Evolutionary conservation across 306 rosid genomes (phyloP).

Genomic region (Quercus alba): DNA sequence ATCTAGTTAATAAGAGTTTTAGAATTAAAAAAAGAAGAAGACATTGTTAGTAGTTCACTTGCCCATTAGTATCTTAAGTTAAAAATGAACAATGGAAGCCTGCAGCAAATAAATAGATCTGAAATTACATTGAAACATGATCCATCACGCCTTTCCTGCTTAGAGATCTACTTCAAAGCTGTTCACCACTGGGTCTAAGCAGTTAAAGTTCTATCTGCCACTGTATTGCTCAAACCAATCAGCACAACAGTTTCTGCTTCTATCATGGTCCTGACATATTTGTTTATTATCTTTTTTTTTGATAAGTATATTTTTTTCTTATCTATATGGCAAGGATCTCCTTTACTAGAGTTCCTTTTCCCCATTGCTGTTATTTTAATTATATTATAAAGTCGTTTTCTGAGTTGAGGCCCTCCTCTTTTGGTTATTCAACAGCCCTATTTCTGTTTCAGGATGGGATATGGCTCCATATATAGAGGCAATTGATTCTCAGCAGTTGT

Average conservation of each 20-base stretch:
- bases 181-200: not conserved
- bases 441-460: slow-evolving; percentile 82
- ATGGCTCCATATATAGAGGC: slow-evolving; percentile 99
- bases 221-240: not conserved
- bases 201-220: not conserved
- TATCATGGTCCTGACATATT: not conserved
- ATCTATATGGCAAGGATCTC: not conserved
- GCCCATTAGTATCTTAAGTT: not conserved
- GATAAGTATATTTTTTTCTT: no score
- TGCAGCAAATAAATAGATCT: not conserved
- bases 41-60: not conserved
- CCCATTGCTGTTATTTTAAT: not conserved
- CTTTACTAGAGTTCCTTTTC: not conserved
- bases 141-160: not conserved
- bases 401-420: not conserved
- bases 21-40: no score
- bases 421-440: slow-evolving; percentile 13
- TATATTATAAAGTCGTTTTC: not conserved
- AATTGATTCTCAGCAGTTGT: slow-evolving; percentile 66
- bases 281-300: no score
- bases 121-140: not conserved
- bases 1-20: no score
- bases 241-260: not conserved
- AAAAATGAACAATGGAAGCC: not conserved
- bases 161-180: not conserved